Evolutionary conservation across 108 stramenopile genomes (phyloP), one percentile per base, ranked within the genome.

Genomic region (Nitzschia sp.): DNA sequence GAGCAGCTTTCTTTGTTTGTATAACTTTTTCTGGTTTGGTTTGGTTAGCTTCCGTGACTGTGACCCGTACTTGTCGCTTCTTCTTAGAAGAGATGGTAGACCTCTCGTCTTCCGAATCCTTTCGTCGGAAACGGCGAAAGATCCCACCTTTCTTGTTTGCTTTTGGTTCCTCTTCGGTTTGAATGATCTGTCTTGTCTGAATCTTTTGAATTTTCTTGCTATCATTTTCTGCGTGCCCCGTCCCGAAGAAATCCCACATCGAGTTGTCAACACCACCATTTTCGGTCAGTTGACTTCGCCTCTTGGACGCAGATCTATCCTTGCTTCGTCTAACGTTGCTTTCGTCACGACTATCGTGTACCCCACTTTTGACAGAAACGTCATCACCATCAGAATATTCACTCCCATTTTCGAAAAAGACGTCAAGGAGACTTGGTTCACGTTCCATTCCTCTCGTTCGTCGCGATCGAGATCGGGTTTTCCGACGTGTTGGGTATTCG

Each of bases 51-150:
- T n/a, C n/a, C n/a, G 59, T 24, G 2, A 21, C 35, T 38, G 33
- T 23, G n/a, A 31, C 30, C n/a, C 28, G 26, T 8, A 57, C 28
- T 53, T 53, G 51, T 4, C 51, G 51, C 31, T 57, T 28, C 30
- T 35, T 42, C 2, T 8, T 18, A 17, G 6, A 2, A 4, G n/a
- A 13, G 9, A 6, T 21, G 35, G 9, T 42, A 23, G 61, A 51
- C 4, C n/a, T 6, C 17, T 42, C 19, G 42, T 21, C 42, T 15
- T 46, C 38, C 21, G 13, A 25, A 42, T 63, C 34, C 17, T 18
- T 28, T 45, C 54, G 48, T 21, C 36, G 35, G 15, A 56, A 64
- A 28, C 63, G 71, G 46, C 45, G 24, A 29, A 59, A 46, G 42
- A 54, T 9, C 4, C 45, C 46, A 36, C 42, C 60, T 3, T 51